Base-by-base conservation (phyloP, 2,329 filamentous ascomycete species). In the Nemania sp. region DNA sequence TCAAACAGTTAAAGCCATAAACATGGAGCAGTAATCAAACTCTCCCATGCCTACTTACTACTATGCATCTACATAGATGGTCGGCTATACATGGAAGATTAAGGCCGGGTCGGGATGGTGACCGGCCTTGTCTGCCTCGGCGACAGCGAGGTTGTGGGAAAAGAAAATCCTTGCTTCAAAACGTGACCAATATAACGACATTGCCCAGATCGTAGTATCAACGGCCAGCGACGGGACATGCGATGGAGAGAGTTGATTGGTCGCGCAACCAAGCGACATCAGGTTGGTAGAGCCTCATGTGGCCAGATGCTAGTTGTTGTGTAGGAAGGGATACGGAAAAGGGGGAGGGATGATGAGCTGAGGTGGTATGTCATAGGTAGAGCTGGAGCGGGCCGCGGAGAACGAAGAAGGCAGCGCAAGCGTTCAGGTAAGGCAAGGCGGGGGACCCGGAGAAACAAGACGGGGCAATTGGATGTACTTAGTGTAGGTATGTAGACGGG, bases 221-320 rank as follows among this genome's bases (percentile, higher is more conserved):
- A 38, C 54, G 43, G 49, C 41, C 56, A 47, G 49, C 45, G n/a
- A 41, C 15, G 51, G 41, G 38, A 27, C 26, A 41, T 7, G 27
- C 32, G 29, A 57, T 27, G 52, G 20, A 35, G 22, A 51, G 38
- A 18, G 26, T 41, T 62, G 55, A 69, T 69, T 69, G 60, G 63
- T 60, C 59, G 56, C 62, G 52, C 53, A 62, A 64, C 45, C 20
- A 51, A 32, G 47, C 18, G 38, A 45, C 49, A 29, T 64, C 53
- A 62, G 43, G 57, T 53, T 52, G 47, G 20, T 24, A 58, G 58
- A 63, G 56, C 58, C 41, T 68, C 68, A 68, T 55, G 66, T 70
- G 68, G 68, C 59, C 24, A 1, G 7, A 41, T 26, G 13, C 32
- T 32, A 8, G 35, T n/a, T n/a, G n/a, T n/a, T n/a, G n/a, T n/a